Conservation (phyloP, 192 early-diverging fungal species). For the Coemansia erecta region DNA sequence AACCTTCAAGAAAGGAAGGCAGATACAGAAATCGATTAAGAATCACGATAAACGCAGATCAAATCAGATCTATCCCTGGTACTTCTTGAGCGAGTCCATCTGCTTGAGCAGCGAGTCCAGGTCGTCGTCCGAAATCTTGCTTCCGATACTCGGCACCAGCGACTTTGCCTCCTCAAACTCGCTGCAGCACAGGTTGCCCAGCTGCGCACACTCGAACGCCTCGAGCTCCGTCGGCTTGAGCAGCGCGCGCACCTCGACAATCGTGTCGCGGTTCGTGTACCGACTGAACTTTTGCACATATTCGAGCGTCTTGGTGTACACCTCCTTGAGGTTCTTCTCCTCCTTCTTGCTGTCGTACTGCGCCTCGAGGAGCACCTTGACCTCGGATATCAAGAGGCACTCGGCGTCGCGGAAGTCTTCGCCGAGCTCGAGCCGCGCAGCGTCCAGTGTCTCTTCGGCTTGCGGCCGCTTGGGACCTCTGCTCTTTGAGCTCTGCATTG, state of each 20-base stretch:
- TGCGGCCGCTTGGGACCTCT: slow-evolving; percentile 15
- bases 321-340: slow-evolving; percentile 56
- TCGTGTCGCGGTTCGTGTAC: slow-evolving; percentile 83
- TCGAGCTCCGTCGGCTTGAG: slow-evolving; percentile 52
- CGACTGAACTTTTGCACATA: slow-evolving; percentile 83
- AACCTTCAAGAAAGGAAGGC: not conserved
- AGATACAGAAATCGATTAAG: no score
- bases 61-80: slow-evolving; percentile 46
- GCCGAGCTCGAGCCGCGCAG: slow-evolving; percentile 38
- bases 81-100: slow-evolving; percentile 80
- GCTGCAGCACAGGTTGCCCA: slow-evolving; percentile 90
- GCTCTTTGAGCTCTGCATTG: slow-evolving; percentile 6
- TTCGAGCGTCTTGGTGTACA: slow-evolving; percentile 79
- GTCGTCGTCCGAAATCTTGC: slow-evolving; percentile 70
- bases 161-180: slow-evolving; percentile 88
- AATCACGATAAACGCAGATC: not conserved
- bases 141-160: slow-evolving; percentile 83
- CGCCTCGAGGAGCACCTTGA: slow-evolving; percentile 68
- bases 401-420: slow-evolving; percentile 69
- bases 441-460: slow-evolving; percentile 37
- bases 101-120: slow-evolving; percentile 78
- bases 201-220: slow-evolving; percentile 84
- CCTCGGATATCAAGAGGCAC: slow-evolving; percentile 71
- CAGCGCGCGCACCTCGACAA: slow-evolving; percentile 70
- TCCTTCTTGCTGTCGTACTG: slow-evolving; percentile 58